Conservation (phyloP, 2,329 filamentous ascomycete species). For the Sphaerostilbella broomeana region DNA sequence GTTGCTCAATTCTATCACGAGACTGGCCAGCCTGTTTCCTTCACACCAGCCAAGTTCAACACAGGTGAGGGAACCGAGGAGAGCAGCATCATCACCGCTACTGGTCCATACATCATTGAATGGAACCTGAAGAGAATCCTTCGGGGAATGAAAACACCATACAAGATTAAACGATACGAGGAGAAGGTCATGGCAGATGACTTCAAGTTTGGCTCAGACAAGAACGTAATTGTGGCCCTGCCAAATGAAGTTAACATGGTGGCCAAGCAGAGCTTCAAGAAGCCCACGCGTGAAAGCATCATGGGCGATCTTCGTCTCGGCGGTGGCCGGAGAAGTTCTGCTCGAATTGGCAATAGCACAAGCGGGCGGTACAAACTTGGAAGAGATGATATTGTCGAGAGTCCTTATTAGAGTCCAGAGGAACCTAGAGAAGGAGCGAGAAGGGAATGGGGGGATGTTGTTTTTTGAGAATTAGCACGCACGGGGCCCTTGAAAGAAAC, state of each 20-base stretch:
- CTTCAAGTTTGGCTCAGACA: constrained; percentile 94
- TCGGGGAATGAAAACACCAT: constrained; percentile 73
- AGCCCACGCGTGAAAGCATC: constrained; percentile 90
- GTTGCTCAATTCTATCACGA: constrained; percentile 97
- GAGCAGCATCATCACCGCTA: constrained; percentile 93
- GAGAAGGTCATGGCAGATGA: constrained; percentile 98
- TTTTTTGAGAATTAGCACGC: too few species aligned
- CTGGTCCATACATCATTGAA: constrained; percentile 92
- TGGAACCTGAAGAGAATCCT: constrained; percentile 93
- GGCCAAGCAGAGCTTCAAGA: constrained; percentile 73
- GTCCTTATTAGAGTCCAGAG: constrained; percentile 42
- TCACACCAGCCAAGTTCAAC: constrained; percentile 92
- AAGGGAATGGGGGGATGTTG: neutral
- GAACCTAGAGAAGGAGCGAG: neutral
- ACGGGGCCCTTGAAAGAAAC: too few species aligned
- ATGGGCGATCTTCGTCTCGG: constrained; percentile 50
- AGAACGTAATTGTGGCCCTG: constrained; percentile 94
- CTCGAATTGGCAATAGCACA: constrained; percentile 44
- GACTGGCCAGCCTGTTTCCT: constrained; percentile 76
- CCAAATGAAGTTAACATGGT: constrained; percentile 99
- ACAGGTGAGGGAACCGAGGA: constrained; percentile 73
- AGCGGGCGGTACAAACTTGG: constrained; percentile 67
- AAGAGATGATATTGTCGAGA: constrained; percentile 77
- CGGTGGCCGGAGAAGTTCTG: constrained; percentile 43
- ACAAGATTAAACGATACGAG: constrained; percentile 91